Evolutionary conservation across 257 asterid genomes (phyloP).

Genomic region (Solanum lignicaule): DNA sequence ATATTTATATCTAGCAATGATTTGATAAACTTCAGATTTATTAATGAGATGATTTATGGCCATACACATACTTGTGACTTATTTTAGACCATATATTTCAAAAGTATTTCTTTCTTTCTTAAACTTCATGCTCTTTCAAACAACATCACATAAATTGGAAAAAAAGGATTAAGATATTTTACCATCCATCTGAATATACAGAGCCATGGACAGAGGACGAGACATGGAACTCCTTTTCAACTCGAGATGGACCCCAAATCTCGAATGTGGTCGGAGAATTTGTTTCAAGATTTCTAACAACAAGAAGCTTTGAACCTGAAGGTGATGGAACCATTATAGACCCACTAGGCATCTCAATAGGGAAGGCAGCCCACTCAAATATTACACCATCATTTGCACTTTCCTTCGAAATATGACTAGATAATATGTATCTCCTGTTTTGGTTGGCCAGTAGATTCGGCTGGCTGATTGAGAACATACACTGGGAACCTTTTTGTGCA

Average conservation of each 20-base stretch:
- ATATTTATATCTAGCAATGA: neutral
- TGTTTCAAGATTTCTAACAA: constrained; percentile 65
- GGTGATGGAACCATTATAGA: constrained; percentile 76
- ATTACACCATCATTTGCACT: constrained; percentile 30
- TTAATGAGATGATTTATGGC: neutral
- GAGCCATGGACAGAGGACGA: constrained; percentile 72
- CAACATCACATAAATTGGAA: neutral
- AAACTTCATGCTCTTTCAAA: neutral
- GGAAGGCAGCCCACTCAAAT: constrained; percentile 83
- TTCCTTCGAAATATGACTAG: constrained; percentile 45
- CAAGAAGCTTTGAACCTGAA: constrained; percentile 79
- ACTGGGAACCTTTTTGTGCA: constrained; percentile 51
- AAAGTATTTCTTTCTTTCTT: neutral
- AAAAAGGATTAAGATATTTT: neutral
- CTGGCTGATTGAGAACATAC: constrained; percentile 68
- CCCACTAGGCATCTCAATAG: constrained; percentile 63
- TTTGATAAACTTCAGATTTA: neutral
- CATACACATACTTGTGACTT: neutral
- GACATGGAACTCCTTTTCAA: constrained; percentile 64
- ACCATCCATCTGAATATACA: constrained; percentile 90
- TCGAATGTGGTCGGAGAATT: constrained; percentile 75
- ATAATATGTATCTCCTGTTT: constrained; percentile 53
- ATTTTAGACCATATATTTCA: neutral
- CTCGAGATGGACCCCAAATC: constrained; percentile 70
- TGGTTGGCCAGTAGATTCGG: constrained; percentile 69